phyloP scores from a whole-genome alignment of 371 early-diverging fungal species.

The Fennellomyces sp. region DNA sequence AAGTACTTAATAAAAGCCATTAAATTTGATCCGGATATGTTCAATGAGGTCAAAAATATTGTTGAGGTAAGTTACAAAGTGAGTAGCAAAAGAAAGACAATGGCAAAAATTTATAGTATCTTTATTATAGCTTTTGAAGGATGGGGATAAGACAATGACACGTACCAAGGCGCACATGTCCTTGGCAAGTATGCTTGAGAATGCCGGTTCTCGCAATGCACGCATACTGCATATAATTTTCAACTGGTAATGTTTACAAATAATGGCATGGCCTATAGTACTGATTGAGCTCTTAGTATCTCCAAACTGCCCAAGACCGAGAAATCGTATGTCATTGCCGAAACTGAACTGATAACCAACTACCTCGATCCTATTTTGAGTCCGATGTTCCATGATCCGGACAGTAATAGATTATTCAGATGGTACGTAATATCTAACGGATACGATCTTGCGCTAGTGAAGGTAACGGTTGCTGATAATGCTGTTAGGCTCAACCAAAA shows the following conservation, averaged over 20 bases:
- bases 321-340: background rate
- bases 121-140: background rate
- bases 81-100: background rate
- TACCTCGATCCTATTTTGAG: constrained; percentile 11
- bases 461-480: background rate
- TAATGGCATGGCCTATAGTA: constrained; percentile 1
- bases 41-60: background rate
- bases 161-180: background rate
- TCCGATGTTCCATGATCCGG: constrained; percentile 3
- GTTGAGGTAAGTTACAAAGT: background rate
- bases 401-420: background rate
- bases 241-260: constrained; percentile 4
- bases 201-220: background rate
- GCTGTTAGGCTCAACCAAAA: constrained; percentile 4
- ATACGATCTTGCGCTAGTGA: background rate
- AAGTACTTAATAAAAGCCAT: background rate
- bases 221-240: background rate
- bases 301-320: background rate
- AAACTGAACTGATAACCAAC: constrained; percentile 3
- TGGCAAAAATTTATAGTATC: background rate
- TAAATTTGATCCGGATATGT: background rate
- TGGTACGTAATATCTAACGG: constrained; percentile 5
- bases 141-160: background rate
- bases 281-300: background rate
- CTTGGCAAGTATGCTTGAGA: background rate